Percentiles rank a stretch among this genome's conserved stretches.
These are phyloP conservation scores for Leccinum variabile DNA, from an alignment of 1,284 basidiomycete genomes.

Conservation along the genomic window DNA sequence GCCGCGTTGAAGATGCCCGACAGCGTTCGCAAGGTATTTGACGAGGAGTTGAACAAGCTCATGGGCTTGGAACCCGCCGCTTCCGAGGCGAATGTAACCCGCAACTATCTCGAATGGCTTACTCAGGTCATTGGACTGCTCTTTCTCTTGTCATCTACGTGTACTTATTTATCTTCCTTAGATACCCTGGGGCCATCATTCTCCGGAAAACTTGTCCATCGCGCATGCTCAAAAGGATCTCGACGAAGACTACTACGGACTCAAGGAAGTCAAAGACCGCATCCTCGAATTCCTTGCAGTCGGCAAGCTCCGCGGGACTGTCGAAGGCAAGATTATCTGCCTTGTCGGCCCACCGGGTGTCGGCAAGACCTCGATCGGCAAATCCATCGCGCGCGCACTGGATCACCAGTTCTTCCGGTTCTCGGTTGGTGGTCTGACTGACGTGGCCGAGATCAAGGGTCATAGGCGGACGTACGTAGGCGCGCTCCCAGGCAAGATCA, in stretches of 20 bases:
- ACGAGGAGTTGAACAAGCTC: slow-evolving; percentile 94
- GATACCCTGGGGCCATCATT: slow-evolving; percentile 97
- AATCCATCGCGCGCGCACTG: slow-evolving; percentile 89
- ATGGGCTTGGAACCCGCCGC: slow-evolving; percentile 90
- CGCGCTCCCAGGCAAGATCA: slow-evolving; percentile 96
- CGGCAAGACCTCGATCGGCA: slow-evolving; percentile 93
- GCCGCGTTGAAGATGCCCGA: slow-evolving; percentile 91
- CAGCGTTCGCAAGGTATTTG: slow-evolving; percentile 89
- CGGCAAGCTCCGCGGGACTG: slow-evolving; percentile 92
- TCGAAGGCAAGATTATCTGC: slow-evolving; percentile 98
- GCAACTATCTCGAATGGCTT: slow-evolving; percentile 96
- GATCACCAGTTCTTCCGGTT: slow-evolving; percentile 93
- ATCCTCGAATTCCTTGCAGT: slow-evolving; percentile 99
- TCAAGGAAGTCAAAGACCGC: slow-evolving; percentile 94
- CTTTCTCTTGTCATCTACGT: not conserved
- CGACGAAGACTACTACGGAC: slow-evolving; percentile 95
- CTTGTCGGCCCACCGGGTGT: slow-evolving; percentile 97
- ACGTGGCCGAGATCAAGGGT: slow-evolving; percentile 99
- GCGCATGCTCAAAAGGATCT: slow-evolving; percentile 82
- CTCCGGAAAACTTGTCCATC: slow-evolving; percentile 92
- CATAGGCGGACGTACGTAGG: slow-evolving; percentile 97
- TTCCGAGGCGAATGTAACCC: slow-evolving; percentile 94
- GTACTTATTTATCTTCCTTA: slow-evolving; percentile 28
- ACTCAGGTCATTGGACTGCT: slow-evolving; percentile 61
- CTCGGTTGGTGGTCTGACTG: slow-evolving; percentile 94